Evolutionary conservation across 495 filamentous ascomycete species (phyloP), one percentile per base, ranked within the genome.

Genomic region (Penicillium paxilli): DNA sequence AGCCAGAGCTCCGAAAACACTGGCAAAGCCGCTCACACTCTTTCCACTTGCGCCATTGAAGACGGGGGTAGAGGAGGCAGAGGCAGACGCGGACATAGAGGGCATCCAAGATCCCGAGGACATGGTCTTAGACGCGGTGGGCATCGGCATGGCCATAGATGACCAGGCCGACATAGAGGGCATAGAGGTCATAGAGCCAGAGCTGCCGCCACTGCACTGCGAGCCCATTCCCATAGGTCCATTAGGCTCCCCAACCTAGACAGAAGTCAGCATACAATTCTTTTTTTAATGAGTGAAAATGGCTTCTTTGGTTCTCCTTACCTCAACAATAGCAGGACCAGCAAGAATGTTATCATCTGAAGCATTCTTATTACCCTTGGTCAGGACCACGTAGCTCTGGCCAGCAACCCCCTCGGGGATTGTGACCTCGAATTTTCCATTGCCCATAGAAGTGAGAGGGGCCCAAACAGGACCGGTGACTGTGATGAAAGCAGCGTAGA

Each of bases 401-500:
- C 71, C 71, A 4, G 62, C 55, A n/a, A 63, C 51, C 48, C 63
- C 65, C 9, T 35, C 52, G n/a, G 70, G 71, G 17, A 74, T 63
- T 5, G 61, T 68, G 9, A 68, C 58, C 3, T 28, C 26, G 61
- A 71, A 71, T 12, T 65, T 64, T 22, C 67, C 66, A 45, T 49
- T 26, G 20, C 62, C 60, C 23, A 51, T 51, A 8, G 62, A 50
- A 10, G 52, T 63, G n/a, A 64, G 54, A 12, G 60, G 49, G 11
- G 67, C 56, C 40, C 63, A 73, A 26, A 76, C 58, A 5, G 70
- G 69, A 11, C 65, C 72, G 32, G 69, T 75, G 44, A 69, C 66
- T 28, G 72, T 71, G 49, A 72, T 66, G 53, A 75, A 74, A 19
- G 73, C 70, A 20, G 56, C 70, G n/a, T 25, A 45, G 12, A 63